Percentiles rank a stretch among this genome's conserved stretches.
phyloP scores from a whole-genome alignment of 305 asterid genomes.

The Solanum aculeatissimum region DNA sequence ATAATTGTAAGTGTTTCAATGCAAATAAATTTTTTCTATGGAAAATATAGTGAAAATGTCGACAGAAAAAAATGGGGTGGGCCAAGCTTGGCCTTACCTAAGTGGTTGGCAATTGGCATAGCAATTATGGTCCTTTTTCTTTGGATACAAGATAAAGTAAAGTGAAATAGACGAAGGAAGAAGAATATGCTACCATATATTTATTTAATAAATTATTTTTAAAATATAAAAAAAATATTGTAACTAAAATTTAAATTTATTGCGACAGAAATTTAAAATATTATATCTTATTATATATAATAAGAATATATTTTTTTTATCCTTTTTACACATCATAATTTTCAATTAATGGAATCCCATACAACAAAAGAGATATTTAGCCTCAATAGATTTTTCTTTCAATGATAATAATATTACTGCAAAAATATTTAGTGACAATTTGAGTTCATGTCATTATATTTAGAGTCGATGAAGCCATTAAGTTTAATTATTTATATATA shows the following conservation, averaged over 20 bases:
- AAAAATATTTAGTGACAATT: no score
- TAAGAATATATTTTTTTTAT: rapidly evolving
- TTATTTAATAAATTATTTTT: not conserved
- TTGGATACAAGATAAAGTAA: not conserved
- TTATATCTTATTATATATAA: not conserved
- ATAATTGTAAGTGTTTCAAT: not conserved
- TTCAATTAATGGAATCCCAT: not conserved
- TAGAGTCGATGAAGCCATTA: no score
- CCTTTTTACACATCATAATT: not conserved
- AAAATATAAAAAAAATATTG: not conserved
- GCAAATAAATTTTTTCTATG: not conserved
- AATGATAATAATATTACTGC: no score
- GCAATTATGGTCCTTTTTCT: not conserved
- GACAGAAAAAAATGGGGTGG: not conserved
- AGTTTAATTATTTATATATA: no score
- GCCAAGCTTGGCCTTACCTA: not conserved
- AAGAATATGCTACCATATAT: not conserved
- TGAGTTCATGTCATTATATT: no score
- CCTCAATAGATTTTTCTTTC: no score
- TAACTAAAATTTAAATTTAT: not conserved
- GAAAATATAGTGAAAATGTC: not conserved
- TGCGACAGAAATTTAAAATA: no score
- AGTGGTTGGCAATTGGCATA: not conserved
- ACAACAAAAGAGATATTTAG: no score
- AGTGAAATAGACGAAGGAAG: not conserved